Evolutionary conservation across 1,284 basidiomycete species (phyloP).

Genomic region (Crucibulum parvulum): DNA sequence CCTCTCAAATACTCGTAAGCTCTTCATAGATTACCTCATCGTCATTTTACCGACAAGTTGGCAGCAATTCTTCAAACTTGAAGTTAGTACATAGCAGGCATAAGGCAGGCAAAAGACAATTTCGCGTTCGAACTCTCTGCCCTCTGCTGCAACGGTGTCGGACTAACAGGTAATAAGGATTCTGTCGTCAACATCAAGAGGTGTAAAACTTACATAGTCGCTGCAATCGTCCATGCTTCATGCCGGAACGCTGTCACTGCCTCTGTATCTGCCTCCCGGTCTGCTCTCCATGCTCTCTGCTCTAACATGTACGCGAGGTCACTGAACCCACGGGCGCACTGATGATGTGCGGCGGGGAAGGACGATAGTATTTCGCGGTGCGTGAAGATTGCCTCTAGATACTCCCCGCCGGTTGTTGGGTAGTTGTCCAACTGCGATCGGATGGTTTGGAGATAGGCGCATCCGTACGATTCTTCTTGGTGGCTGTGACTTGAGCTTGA

Average conservation of each 20-base stretch:
- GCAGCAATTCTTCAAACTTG: not conserved
- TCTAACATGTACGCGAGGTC: slow-evolving; percentile 69
- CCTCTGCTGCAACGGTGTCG: not conserved
- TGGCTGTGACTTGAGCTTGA: slow-evolving; percentile 46
- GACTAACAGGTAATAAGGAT: not conserved
- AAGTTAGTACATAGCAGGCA: slow-evolving; percentile 11
- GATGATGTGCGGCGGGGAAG: slow-evolving; percentile 62
- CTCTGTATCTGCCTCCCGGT: slow-evolving; percentile 70
- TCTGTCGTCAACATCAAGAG: not conserved
- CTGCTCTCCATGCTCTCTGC: slow-evolving; percentile 65
- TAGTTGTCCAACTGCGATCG: slow-evolving; percentile 57
- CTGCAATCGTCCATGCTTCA: slow-evolving; percentile 67
- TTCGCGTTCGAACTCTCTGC: not conserved
- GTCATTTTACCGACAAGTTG: not conserved
- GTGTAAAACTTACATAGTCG: slow-evolving; percentile 34
- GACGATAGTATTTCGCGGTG: slow-evolving; percentile 72
- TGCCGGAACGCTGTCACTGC: slow-evolving; percentile 68
- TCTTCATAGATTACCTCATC: too few relatives aligned
- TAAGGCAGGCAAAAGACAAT: slow-evolving; percentile 8
- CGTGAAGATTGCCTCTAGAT: slow-evolving; percentile 76
- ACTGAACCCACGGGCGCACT: slow-evolving; percentile 66
- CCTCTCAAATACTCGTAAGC: too few relatives aligned
- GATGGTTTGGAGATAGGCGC: slow-evolving; percentile 69
- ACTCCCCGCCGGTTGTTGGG: slow-evolving; percentile 70
- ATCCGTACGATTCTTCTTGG: slow-evolving; percentile 50